Conservation (phyloP, 495 filamentous ascomycete species). For the Aspergillus affinis region DNA sequence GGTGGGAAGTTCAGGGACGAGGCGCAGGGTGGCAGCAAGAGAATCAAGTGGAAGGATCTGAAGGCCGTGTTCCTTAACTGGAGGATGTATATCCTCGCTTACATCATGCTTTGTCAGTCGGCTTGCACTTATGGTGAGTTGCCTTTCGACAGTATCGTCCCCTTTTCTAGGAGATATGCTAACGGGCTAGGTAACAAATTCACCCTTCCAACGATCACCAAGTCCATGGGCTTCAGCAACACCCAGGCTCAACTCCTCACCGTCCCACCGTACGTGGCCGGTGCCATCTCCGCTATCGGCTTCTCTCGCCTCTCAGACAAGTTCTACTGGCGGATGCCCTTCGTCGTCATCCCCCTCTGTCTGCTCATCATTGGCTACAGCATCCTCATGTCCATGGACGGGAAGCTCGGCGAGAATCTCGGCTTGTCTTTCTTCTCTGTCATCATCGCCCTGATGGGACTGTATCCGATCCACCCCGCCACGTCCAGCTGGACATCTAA, state of each 20-base stretch:
- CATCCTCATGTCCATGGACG: constrained; percentile 28
- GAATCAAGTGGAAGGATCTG: constrained; percentile 23
- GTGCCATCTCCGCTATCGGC: constrained; percentile 31
- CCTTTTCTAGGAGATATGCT: not conserved
- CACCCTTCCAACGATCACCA: constrained; percentile 32
- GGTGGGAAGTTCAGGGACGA: constrained; percentile 28
- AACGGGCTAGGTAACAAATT: constrained; percentile 26
- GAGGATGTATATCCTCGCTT: constrained; percentile 30
- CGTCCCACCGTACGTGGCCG: constrained; percentile 33
- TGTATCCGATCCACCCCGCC: constrained; percentile 39
- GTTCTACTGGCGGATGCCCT: constrained; percentile 41
- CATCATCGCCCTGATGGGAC: constrained; percentile 36
- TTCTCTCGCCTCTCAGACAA: constrained; percentile 36
- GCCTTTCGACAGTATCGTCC: not conserved
- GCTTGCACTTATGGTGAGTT: constrained; percentile 29
- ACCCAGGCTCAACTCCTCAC: constrained; percentile 35
- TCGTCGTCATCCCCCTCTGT: constrained; percentile 29
- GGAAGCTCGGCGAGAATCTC: constrained; percentile 28
- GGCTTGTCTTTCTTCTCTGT: constrained; percentile 35
- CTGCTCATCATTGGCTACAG: constrained; percentile 32
- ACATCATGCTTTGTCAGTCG: constrained; percentile 28
- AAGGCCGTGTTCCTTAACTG: constrained; percentile 25
- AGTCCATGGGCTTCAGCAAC: constrained; percentile 29
- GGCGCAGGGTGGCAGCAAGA: constrained; percentile 3
- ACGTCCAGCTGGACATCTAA: constrained; percentile 39